A percentile compares a stretch with the other conserved stretches of the same genome.
These are phyloP conservation scores for Cytospora schulzeri DNA, from an alignment of 2,329 filamentous ascomycete species.

Conservation along the genomic window DNA sequence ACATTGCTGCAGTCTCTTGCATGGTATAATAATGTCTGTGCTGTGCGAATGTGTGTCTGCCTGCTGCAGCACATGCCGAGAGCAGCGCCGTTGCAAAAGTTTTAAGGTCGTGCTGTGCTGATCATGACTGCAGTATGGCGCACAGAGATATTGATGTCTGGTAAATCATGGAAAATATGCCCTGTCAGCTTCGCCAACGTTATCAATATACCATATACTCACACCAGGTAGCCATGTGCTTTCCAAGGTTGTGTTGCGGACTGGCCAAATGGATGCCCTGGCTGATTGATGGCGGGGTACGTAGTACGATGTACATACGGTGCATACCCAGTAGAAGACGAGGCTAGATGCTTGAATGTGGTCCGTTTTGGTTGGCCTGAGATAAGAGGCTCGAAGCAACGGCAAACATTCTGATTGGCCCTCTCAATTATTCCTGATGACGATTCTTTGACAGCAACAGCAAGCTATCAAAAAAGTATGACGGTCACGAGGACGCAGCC, in stretches of 20 bases:
- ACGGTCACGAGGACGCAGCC: conserved; percentile 13
- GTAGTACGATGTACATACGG: neutral
- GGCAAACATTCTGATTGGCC: conserved; percentile 19
- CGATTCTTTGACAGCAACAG: conserved; percentile 23
- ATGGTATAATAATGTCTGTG: too few species aligned
- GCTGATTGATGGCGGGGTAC: conserved; percentile 2
- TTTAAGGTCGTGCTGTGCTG: neutral
- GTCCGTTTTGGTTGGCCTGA: conserved; percentile 24
- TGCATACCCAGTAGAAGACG: conserved; percentile 9
- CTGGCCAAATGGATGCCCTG: neutral
- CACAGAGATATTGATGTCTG: neutral
- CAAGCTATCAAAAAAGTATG: conserved; percentile 10
- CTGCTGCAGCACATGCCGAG: neutral
- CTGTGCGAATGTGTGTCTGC: neutral
- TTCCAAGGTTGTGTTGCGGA: neutral
- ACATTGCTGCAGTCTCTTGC: too few species aligned
- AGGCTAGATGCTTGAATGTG: conserved; percentile 21
- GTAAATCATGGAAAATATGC: neutral
- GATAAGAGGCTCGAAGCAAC: conserved; percentile 20
- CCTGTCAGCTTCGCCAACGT: neutral
- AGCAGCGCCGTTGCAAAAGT: neutral
- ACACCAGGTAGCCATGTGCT: neutral
- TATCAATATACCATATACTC: neutral
- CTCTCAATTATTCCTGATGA: conserved; percentile 10
- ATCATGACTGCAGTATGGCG: neutral